Percentiles rank a stretch among this genome's conserved stretches.
phyloP scores from a whole-genome alignment of 192 early-diverging fungal genomes.

The Entomortierella lignicola region DNA sequence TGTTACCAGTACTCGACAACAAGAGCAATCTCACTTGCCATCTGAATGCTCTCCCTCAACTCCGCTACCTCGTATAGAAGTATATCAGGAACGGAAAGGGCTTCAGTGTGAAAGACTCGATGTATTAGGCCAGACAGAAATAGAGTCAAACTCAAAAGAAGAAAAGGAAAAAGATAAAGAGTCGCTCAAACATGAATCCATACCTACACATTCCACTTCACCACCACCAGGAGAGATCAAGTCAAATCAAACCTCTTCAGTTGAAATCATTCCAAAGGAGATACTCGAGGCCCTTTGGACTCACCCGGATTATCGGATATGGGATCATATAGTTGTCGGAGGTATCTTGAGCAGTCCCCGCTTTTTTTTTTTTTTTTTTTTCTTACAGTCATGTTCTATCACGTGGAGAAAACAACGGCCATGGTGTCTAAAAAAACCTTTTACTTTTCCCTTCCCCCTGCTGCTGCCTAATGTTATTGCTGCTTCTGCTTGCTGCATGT shows the following conservation, averaged over 20 bases:
- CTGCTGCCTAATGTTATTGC: neutral
- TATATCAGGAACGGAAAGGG: neutral
- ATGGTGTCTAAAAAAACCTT: neutral
- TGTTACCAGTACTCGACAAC: neutral
- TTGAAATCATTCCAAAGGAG: constrained; percentile 9
- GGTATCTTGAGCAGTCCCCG: constrained; percentile 2
- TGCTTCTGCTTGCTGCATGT: neutral
- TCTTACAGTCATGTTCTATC: constrained; percentile 4
- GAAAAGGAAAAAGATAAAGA: no score
- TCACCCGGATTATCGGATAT: constrained; percentile 37
- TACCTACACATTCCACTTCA: neutral
- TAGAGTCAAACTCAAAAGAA: no score
- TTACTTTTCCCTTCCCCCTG: neutral
- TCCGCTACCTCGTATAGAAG: neutral
- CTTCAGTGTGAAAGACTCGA: neutral
- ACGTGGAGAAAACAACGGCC: constrained; percentile 17
- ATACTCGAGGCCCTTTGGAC: constrained; percentile 12
- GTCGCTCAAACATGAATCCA: neutral
- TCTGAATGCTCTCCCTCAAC: neutral
- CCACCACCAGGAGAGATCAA: neutral
- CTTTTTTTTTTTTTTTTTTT: neutral
- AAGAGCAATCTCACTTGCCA: constrained; percentile 3
- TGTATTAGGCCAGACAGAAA: neutral
- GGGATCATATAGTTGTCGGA: constrained; percentile 47
- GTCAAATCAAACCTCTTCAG: neutral